Evolutionary conservation across 2,329 filamentous ascomycete species (phyloP).

Genomic region (Parastagonospora avenae): DNA sequence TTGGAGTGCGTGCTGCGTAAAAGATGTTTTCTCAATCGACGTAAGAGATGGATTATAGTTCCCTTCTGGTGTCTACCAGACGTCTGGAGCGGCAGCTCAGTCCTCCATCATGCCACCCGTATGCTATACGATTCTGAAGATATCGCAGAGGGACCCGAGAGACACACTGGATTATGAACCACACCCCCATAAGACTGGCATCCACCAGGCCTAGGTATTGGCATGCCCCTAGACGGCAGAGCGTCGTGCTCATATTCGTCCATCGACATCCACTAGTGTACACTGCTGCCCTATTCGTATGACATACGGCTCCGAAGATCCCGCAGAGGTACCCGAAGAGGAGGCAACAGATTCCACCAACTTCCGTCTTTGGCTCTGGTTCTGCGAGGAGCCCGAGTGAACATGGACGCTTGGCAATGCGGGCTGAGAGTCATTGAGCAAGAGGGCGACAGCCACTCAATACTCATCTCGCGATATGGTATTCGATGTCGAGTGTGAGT

Average conservation of each 20-base stretch:
- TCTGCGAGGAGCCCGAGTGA: constrained; percentile 1
- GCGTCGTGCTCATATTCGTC: background rate
- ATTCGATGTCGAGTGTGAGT: background rate
- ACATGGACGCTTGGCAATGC: constrained; percentile 1
- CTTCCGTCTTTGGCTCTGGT: background rate
- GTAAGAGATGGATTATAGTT: constrained; percentile 9
- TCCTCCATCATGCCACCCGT: background rate
- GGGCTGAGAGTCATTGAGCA: background rate
- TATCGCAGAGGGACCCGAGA: constrained; percentile 2
- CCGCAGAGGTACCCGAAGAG: constrained; percentile 1
- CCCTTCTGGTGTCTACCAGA: constrained; percentile 4
- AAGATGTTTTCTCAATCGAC: constrained; percentile 1
- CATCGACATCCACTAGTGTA: constrained; percentile 1
- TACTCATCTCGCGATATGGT: background rate
- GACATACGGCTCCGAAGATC: constrained; percentile 5
- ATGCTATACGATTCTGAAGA: constrained; percentile 5
- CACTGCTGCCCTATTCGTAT: background rate
- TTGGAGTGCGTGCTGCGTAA: background rate
- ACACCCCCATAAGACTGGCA: background rate
- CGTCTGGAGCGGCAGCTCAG: background rate
- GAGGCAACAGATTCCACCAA: background rate
- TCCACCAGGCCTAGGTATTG: constrained; percentile 2
- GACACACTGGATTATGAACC: background rate
- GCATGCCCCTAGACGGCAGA: background rate
- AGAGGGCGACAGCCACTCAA: background rate